A percentile compares a stretch with the other conserved stretches of the same genome.
These are phyloP conservation scores for Panellus pusillus DNA, from an alignment of 768 basidiomycete genomes.

Conservation along the genomic window DNA sequence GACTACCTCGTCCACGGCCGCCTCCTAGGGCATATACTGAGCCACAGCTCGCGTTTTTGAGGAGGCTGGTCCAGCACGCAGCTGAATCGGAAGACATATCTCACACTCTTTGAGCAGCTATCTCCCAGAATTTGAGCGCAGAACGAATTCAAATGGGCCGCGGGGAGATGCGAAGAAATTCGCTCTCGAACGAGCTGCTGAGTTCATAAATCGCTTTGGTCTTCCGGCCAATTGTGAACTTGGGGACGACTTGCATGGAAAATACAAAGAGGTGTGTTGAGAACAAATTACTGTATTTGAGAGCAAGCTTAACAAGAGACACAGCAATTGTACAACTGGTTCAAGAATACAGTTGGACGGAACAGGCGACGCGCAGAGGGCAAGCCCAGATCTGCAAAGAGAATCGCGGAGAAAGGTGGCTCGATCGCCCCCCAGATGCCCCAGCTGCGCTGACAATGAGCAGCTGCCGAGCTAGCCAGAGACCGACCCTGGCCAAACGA, in stretches of 20 bases:
- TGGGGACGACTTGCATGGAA: conserved; percentile 56
- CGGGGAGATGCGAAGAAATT: conserved; percentile 72
- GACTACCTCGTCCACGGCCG: conserved; percentile 8
- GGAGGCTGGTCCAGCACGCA: conserved; percentile 2
- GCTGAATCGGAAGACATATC: conserved; percentile 11
- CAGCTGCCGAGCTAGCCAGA: conserved; percentile 3
- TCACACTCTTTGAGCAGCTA: conserved; percentile 31
- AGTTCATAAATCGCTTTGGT: conserved; percentile 61
- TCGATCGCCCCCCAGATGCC: conserved; percentile 8
- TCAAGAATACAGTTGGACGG: conserved; percentile 68
- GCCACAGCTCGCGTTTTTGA: conserved; percentile 13
- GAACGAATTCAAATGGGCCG: conserved; percentile 57
- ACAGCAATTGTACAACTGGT: conserved; percentile 76
- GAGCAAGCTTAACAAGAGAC: conserved; percentile 13
- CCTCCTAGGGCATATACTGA: conserved; percentile 16
- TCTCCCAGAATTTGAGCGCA: conserved; percentile 56
- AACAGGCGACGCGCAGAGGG: conserved; percentile 59
- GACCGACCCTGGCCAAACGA: conserved; percentile 4
- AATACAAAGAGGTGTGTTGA: conserved; percentile 56
- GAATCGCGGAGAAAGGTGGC: conserved; percentile 51
- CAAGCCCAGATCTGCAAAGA: conserved; percentile 51
- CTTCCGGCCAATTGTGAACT: conserved; percentile 54
- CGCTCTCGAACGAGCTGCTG: conserved; percentile 59
- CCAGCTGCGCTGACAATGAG: conserved; percentile 8
- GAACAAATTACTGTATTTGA: conserved; percentile 6